Evolutionary conservation across 345 rosid genomes (phyloP), one percentile per base, ranked within the genome.

Genomic region (Hirschfeldia incana): DNA sequence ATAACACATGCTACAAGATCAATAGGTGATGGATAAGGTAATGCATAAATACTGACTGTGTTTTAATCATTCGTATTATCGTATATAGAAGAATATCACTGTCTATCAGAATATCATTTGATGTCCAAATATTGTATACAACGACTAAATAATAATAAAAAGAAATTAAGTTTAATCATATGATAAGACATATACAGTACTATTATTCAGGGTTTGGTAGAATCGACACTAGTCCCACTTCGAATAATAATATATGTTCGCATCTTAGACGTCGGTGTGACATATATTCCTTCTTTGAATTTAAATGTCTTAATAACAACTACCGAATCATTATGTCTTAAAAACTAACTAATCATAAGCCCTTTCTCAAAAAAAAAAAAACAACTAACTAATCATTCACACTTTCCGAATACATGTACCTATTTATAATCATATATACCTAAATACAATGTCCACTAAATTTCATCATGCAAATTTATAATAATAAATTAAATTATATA

Each of bases 331-430:
- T 71, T 39, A 53, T 10, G 72, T 59, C 70, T 42, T 49, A 73
- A 61, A 78, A 60, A 74, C 75, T 49, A 69, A 79, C 78, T 34
- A 68, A 79, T 49, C 61, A 62, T 27, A n/a, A n/a, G n/a, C n/a
- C n/a, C n/a, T n/a, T n/a, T n/a, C n/a, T n/a, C n/a, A n/a, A n/a
- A n/a, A n/a, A n/a, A n/a, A n/a, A n/a, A n/a, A n/a, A n/a, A n/a
- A 61, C 82, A 60, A 74, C 75, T 49, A 69, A 79, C 78, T 34
- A 68, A 79, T 49, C 61, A 62, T 27, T 26, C 60, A 30, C 51
- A 29, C 73, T 65, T 49, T 42, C 37, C 55, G 13, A 46, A 73
- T 67, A 10, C 69, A 67, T 78, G 69, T 39, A 37, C 44, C 3
- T 37, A 46, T 34, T 30, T 32, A 44, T 42, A 59, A 42, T 21